Conservation (phyloP, 352 stramenopile species). For the Phytophthora hybrid region DNA sequence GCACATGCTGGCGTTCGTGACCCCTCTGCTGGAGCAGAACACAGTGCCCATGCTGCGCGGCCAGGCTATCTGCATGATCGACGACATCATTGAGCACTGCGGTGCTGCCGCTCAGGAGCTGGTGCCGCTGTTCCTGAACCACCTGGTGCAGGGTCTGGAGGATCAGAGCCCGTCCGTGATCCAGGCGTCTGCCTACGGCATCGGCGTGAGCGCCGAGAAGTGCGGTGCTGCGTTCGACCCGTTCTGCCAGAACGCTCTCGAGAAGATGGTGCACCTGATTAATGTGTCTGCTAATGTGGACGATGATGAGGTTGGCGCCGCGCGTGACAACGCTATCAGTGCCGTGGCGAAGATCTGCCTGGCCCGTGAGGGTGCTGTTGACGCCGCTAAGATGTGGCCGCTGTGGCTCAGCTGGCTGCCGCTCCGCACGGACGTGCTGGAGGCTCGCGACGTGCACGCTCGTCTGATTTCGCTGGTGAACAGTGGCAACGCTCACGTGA, state of each 20-base stretch:
- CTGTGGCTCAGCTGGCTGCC: constrained; percentile 87
- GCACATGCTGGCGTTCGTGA: constrained; percentile 74
- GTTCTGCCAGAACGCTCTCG: constrained; percentile 69
- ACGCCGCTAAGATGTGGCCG: constrained; percentile 70
- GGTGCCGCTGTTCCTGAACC: constrained; percentile 74
- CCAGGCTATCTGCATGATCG: constrained; percentile 89
- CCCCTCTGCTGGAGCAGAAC: constrained; percentile 68
- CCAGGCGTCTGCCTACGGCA: constrained; percentile 84
- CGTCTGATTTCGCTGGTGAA: constrained; percentile 75
- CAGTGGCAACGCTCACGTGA: constrained; percentile 62
- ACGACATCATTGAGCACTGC: constrained; percentile 91
- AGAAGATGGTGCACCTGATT: constrained; percentile 80
- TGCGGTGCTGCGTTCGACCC: constrained; percentile 73
- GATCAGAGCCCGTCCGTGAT: constrained; percentile 73
- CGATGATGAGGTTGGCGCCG: constrained; percentile 69
- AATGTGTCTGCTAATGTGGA: constrained; percentile 56
- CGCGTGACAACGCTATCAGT: constrained; percentile 85
- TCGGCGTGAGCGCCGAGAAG: constrained; percentile 87
- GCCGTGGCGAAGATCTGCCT: constrained; percentile 85
- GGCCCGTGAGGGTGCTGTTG: constrained; percentile 59
- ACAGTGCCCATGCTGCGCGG: constrained; percentile 72
- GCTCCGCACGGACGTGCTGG: constrained; percentile 79
- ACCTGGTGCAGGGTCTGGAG: constrained; percentile 79
- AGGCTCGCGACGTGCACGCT: constrained; percentile 80
- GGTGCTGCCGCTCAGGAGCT: constrained; percentile 72